Percentiles rank a stretch among this genome's conserved stretches.
phyloP scores from a whole-genome alignment of 306 rosid genomes.

The Quercus dentata region DNA sequence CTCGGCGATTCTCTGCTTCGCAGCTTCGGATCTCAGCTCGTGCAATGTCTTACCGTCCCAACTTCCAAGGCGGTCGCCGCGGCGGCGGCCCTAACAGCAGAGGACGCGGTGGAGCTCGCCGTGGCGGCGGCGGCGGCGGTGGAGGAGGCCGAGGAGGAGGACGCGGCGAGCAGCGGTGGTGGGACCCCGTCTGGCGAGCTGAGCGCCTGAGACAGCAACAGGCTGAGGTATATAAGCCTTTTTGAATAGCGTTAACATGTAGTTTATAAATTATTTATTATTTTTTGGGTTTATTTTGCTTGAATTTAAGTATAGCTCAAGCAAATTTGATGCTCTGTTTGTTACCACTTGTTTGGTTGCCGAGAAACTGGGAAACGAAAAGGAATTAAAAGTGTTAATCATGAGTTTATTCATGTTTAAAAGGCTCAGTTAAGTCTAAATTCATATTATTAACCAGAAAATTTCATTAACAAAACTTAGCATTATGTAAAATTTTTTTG shows the following conservation, averaged over 20 bases:
- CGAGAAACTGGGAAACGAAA: background rate
- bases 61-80: constrained; percentile 69
- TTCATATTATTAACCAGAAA: no score
- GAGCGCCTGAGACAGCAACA: constrained; percentile 73
- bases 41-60: constrained; percentile 72
- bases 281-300: background rate
- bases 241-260: background rate
- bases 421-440: no score
- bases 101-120: constrained; percentile 45
- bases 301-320: background rate
- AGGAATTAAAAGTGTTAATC: background rate
- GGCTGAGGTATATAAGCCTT: constrained; percentile 53
- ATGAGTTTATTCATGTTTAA: background rate
- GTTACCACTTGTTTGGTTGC: background rate
- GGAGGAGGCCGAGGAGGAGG: constrained; percentile 54
- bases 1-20: constrained; percentile 12
- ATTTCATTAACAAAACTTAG: no score
- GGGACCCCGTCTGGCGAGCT: constrained; percentile 99
- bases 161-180: constrained; percentile 88
- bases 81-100: constrained; percentile 52
- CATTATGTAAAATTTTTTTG: no score
- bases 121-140: constrained; percentile 39
- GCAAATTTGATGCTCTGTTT: background rate
- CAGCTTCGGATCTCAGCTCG: constrained; percentile 27
- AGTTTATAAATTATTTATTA: background rate